Evolutionary conservation across 305 asterid species (phyloP), one percentile per base, ranked within the genome.

Genomic region (Solanum hybrid): DNA sequence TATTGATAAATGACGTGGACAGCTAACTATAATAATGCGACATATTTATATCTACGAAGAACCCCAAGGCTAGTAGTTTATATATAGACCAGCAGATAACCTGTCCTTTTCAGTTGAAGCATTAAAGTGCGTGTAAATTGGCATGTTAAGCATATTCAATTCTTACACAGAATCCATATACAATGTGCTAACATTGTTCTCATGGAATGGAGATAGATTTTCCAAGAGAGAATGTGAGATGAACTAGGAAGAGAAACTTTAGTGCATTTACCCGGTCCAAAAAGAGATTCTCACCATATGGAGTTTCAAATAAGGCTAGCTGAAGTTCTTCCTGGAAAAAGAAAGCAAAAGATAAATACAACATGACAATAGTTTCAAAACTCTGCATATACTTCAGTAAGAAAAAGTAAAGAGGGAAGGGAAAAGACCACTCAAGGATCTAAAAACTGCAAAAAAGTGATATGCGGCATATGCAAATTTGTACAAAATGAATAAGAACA

Each of bases 311-410:
- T 89, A 97, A 90, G 85, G 99, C 98, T 91, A 96, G 94, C 92
- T 93, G 96, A 92, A 97, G 96, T 94, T 97, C 98, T 94, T 96
- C 99, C 99, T 94, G 86, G 39, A 89, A 79, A 70, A 70, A 11
- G 20, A 32, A 34, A 79, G 31, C 73, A 72, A 65, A 33, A 45
- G 27, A 73, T 22, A 26, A 31, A 78, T 33, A 86, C 5, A 73
- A 11, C 88, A 81, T 32, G 20, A 32, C 32, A 39, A 37, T 14
- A 38, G 45, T 38, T 70, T 27, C 82, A 24, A 32, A 45, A 39
- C 20, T 37, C 24, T 57, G 32, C 17, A 26, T 24, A 73, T 82
- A 86, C n/a, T 27, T 73, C 33, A 72, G 41, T 89, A 13, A 79
- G 17, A 41, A 83, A 83, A 14, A 26, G 20, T 32, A 61, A 51